These are phyloP conservation scores for Trichoderma gamsii DNA, from an alignment of 495 filamentous ascomycete genomes.

Conservation along the genomic window DNA sequence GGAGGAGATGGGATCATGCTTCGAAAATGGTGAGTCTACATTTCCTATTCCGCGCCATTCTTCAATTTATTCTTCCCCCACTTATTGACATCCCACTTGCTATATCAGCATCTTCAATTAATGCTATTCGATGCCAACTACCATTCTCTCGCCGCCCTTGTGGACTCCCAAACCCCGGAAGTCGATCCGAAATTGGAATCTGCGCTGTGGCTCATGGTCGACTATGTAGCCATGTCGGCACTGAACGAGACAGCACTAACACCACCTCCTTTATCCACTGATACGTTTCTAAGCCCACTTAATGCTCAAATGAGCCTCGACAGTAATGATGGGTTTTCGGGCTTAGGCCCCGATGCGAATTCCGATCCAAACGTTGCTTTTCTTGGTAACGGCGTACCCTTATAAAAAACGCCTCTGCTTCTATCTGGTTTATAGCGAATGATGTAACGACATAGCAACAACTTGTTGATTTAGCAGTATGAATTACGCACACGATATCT, in stretches of 20 bases:
- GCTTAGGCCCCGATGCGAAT: not conserved
- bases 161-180: not conserved
- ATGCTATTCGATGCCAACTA: slow-evolving; percentile 10
- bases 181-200: slow-evolving; percentile 2
- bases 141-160: not conserved
- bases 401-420: not conserved
- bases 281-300: slow-evolving; percentile 5
- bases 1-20: slow-evolving; percentile 9
- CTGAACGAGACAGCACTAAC: not conserved
- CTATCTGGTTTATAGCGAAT: not conserved
- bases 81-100: slow-evolving; percentile 3
- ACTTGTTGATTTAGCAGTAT: not conserved
- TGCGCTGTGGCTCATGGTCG: slow-evolving; percentile 1
- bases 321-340: not conserved
- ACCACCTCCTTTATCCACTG: not conserved
- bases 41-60: not conserved
- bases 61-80: not conserved
- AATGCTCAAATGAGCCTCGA: not conserved
- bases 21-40: slow-evolving; percentile 2
- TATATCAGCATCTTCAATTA: slow-evolving; percentile 5
- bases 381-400: not conserved
- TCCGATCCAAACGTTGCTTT: slow-evolving; percentile 7
- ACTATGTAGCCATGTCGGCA: slow-evolving; percentile 5
- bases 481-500: not conserved
- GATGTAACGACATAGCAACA: not conserved